Conservation (phyloP, 2,329 filamentous ascomycete genomes). For the Aspergillus sergii region DNA sequence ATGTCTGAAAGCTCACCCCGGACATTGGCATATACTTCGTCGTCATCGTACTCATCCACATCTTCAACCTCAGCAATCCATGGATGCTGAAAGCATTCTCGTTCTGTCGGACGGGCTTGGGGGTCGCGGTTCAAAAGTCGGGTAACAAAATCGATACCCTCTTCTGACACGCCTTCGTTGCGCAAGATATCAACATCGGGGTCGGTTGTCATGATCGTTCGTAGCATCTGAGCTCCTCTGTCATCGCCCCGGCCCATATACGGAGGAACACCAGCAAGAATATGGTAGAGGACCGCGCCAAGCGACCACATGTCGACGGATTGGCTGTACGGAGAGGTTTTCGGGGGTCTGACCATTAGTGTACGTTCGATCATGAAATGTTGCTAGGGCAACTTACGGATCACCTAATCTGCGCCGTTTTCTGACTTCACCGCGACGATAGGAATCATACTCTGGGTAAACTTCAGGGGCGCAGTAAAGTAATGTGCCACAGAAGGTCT, state of each 20-base stretch:
- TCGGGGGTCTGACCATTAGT: conserved; percentile 43
- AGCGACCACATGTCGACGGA: conserved; percentile 97
- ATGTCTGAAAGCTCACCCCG: conserved; percentile 38
- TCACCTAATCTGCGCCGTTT: conserved; percentile 62
- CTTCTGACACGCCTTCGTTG: conserved; percentile 60
- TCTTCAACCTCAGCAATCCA: conserved; percentile 68
- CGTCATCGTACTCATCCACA: conserved; percentile 65
- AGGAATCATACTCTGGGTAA: conserved; percentile 78
- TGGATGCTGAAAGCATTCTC: conserved; percentile 68
- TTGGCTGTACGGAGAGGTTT: conserved; percentile 74
- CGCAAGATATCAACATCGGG: conserved; percentile 69
- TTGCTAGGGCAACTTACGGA: conserved; percentile 36
- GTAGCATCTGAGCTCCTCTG: conserved; percentile 75
- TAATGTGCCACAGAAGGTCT: conserved; percentile 94
- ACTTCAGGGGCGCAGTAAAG: conserved; percentile 97
- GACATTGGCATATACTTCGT: conserved; percentile 58
- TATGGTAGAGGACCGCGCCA: conserved; percentile 86
- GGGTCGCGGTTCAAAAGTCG: conserved; percentile 84
- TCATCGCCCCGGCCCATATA: conserved; percentile 78
- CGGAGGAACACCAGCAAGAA: conserved; percentile 77
- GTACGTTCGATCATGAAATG: neutral
- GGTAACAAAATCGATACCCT: conserved; percentile 72
- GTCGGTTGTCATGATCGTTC: conserved; percentile 77
- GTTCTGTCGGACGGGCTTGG: conserved; percentile 71
- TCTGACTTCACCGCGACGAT: conserved; percentile 61